Evolutionary conservation across 306 rosid genomes (phyloP).

Genomic region (Lathyrus sativus): DNA sequence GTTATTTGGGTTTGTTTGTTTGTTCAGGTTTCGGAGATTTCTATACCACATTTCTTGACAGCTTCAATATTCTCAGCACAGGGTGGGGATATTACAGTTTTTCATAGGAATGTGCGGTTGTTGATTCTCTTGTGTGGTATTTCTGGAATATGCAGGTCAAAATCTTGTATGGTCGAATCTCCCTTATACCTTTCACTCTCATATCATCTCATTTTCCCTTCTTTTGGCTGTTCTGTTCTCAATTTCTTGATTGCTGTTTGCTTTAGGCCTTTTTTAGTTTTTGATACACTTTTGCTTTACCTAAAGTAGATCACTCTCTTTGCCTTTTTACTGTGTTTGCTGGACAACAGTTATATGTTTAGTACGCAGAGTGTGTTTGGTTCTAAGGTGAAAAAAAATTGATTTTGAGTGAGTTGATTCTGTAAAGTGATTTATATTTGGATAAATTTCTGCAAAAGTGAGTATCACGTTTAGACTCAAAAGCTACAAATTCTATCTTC

Average conservation of each 20-base stretch:
- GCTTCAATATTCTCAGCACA: slow-evolving; percentile 87
- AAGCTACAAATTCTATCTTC: too few species aligned
- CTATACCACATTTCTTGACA: slow-evolving; percentile 87
- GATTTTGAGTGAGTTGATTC: too few species aligned
- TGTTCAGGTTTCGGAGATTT: slow-evolving; percentile 79
- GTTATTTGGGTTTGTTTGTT: background rate
- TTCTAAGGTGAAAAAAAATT: too few species aligned
- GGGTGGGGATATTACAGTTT: slow-evolving; percentile 69
- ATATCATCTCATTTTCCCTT: slow-evolving; percentile 13
- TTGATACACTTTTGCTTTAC: background rate
- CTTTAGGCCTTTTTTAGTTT: background rate
- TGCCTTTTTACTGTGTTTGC: background rate
- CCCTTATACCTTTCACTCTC: slow-evolving; percentile 46
- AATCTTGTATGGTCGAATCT: slow-evolving; percentile 90
- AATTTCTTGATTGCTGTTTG: slow-evolving; percentile 3
- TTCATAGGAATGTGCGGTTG: slow-evolving; percentile 71
- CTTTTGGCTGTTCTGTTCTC: background rate
- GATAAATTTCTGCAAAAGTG: too few species aligned
- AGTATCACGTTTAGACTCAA: too few species aligned
- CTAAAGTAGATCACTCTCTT: background rate
- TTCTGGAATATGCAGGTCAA: slow-evolving; percentile 99
- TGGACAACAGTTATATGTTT: background rate
- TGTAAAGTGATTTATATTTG: too few species aligned
- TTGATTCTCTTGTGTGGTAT: slow-evolving; percentile 68
- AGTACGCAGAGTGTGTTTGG: background rate